Base-by-base conservation (phyloP, 2,329 filamentous ascomycete species). In the Endoconidiophora laricicola region DNA sequence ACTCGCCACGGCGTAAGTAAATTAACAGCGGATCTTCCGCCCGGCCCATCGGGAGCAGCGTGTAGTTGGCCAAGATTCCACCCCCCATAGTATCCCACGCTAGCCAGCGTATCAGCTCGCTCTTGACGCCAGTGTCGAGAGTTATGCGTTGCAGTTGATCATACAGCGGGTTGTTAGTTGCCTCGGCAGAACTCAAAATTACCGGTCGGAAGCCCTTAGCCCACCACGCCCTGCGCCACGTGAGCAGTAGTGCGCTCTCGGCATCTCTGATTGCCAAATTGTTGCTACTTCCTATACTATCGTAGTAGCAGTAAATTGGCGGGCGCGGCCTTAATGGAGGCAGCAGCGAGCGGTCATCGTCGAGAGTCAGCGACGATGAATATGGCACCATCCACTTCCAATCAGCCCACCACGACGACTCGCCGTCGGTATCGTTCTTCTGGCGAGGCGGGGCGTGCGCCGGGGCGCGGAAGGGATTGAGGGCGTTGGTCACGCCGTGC, bases 171-270 rank as follows among this genome's bases (percentile, higher is more conserved):
- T 94, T 91, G 59, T 79, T 79, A 70, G 81, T 83, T 16, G 88
- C 87, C 61, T 96, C 90, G 1, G 75, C 78, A 14, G 78, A 74
- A 46, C 83, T 81, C 50, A 96, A 66, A 39, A 96, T 83, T 6
- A 91, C 72, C 0, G 91, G 90, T 55, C 73, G 79, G 66, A 96
- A 95, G 9, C 90, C 91, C 59, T 93, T 79, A 0, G 88, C 86
- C 85, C 86, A 96, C 87, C 90, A 96, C 2, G 90, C 88, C 43
- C 86, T 76, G 54, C 88, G 76, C 91, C 91, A 96, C 48, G 84
- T 82, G 52, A 94, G 68, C 45, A 96, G 71, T 53, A 96, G 67
- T 52, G 81, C 75, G 59, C 81, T 81, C 61, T 95, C 85, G 3
- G 85, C 83, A 53, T 83, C 75, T 57, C 76, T 76, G 46, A 76